Evolutionary conservation across 1,139 yeast species (phyloP).

Genomic region (Blastobotrys illinoisensis): DNA sequence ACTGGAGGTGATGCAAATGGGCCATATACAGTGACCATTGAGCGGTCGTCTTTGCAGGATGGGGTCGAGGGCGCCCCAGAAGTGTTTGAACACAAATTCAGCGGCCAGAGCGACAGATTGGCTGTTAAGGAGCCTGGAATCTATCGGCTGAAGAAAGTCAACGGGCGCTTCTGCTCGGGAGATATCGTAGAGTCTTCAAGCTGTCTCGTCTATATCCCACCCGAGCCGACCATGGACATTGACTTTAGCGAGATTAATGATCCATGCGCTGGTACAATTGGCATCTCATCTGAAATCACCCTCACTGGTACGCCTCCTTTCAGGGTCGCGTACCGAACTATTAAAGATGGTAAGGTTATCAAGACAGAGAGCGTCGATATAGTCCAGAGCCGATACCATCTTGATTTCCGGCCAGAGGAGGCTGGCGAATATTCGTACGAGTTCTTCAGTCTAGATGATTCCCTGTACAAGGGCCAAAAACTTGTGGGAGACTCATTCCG

Average conservation of each 20-base stretch:
- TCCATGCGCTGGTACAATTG: conserved; percentile 88
- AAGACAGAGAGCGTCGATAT: conserved; percentile 23
- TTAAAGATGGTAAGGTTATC: conserved; percentile 28
- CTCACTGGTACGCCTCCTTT: conserved; percentile 82
- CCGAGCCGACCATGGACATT: conserved; percentile 43
- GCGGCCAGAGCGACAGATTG: conserved; percentile 13
- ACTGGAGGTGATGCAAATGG: conserved; percentile 26
- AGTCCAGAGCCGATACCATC: conserved; percentile 42
- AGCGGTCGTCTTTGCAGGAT: conserved; percentile 15
- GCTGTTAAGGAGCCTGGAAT: conserved; percentile 54
- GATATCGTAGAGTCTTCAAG: conserved; percentile 44
- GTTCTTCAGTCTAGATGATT: conserved; percentile 44
- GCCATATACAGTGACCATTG: conserved; percentile 30
- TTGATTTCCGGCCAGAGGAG: conserved; percentile 66
- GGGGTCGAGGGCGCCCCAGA: conserved; percentile 5
- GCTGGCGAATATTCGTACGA: conserved; percentile 79
- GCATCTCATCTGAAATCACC: conserved; percentile 62
- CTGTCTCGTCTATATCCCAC: conserved; percentile 42
- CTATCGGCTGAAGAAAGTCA: conserved; percentile 49
- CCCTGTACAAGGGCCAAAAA: conserved; percentile 29
- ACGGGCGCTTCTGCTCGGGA: conserved; percentile 63
- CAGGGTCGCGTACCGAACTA: conserved; percentile 54
- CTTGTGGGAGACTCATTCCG: conserved; percentile 28
- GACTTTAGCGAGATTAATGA: conserved; percentile 56
- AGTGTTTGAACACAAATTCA: conserved; percentile 13